These are phyloP conservation scores for Neurospora tetrasperma DNA, from an alignment of 495 filamentous ascomycete species.

Conservation along the genomic window DNA sequence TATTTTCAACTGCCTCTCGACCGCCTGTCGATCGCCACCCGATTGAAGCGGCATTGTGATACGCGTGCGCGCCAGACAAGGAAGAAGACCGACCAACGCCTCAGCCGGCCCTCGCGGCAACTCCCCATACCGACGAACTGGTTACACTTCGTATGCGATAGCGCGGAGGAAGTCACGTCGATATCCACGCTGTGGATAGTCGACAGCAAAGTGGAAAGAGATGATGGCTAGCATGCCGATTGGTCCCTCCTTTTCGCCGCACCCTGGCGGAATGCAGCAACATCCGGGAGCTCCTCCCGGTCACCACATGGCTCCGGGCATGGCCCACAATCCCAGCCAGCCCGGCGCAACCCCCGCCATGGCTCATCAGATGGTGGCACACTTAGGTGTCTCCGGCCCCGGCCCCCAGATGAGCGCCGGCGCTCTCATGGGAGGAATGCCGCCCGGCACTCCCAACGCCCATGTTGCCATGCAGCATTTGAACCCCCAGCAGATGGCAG, in stretches of 20 bases:
- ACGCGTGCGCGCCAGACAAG: slow-evolving; percentile 5
- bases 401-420: slow-evolving; percentile 71
- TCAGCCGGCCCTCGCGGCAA: slow-evolving; percentile 3
- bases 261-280: slow-evolving; percentile 65
- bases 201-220: slow-evolving; percentile 25
- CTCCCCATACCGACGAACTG: neutral
- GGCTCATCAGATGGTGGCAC: slow-evolving; percentile 59
- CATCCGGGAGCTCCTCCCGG: slow-evolving; percentile 65
- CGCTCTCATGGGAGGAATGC: slow-evolving; percentile 70
- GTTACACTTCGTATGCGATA: slow-evolving; percentile 36
- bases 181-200: slow-evolving; percentile 43
- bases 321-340: slow-evolving; percentile 54
- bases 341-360: slow-evolving; percentile 57
- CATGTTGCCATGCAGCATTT: slow-evolving; percentile 69
- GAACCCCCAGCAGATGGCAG: slow-evolving; percentile 55
- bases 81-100: neutral
- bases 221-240: slow-evolving; percentile 57
- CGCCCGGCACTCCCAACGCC: slow-evolving; percentile 62
- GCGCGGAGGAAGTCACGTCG: slow-evolving; percentile 25
- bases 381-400: slow-evolving; percentile 75
- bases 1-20: neutral
- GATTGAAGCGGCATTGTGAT: slow-evolving; percentile 7
- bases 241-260: slow-evolving; percentile 53
- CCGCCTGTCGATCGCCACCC: slow-evolving; percentile 7
- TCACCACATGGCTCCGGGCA: slow-evolving; percentile 50